Conservation (phyloP, 768 basidiomycete species). For the Trametes cinnabarina region DNA sequence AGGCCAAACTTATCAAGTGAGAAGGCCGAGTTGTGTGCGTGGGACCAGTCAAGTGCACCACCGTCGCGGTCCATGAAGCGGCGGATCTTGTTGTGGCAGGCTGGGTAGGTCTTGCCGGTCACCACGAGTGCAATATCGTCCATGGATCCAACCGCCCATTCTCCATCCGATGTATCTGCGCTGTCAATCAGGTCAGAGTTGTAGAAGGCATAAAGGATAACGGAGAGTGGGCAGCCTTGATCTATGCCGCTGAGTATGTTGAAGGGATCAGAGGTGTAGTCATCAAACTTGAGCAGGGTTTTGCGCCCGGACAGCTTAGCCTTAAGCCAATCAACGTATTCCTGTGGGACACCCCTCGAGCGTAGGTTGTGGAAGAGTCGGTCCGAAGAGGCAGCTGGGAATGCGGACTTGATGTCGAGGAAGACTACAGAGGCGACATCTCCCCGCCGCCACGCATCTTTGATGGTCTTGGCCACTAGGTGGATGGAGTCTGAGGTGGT, state of each 20-base stretch:
- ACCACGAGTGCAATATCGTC: constrained; percentile 20
- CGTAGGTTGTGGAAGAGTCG: constrained; percentile 19
- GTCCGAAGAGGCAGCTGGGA: constrained; percentile 10
- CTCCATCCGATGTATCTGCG: constrained; percentile 11
- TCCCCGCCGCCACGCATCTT: constrained; percentile 21
- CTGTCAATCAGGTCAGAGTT: constrained; percentile 27
- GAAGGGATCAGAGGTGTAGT: constrained; percentile 21
- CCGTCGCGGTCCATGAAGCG: constrained; percentile 16
- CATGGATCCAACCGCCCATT: constrained; percentile 12
- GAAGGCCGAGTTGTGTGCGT: constrained; percentile 28
- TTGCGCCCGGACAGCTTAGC: constrained; percentile 16
- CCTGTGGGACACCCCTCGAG: constrained; percentile 10
- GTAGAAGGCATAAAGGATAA: constrained; percentile 32
- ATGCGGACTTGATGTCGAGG: constrained; percentile 36
- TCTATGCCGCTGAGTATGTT: constrained; percentile 27
- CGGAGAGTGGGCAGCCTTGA: constrained; percentile 34
- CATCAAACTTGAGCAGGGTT: constrained; percentile 26
- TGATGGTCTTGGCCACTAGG: constrained; percentile 18
- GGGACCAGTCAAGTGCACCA: constrained; percentile 31
- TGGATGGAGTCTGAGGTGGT: constrained; percentile 27
- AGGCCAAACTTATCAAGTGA: constrained; percentile 22
- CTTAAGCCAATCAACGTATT: constrained; percentile 17
- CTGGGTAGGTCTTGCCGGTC: neutral
- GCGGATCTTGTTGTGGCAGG: constrained; percentile 1
- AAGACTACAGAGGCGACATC: constrained; percentile 32